Conservation (phyloP, 116 monocot species). For the Dioscorea cayenensis region DNA sequence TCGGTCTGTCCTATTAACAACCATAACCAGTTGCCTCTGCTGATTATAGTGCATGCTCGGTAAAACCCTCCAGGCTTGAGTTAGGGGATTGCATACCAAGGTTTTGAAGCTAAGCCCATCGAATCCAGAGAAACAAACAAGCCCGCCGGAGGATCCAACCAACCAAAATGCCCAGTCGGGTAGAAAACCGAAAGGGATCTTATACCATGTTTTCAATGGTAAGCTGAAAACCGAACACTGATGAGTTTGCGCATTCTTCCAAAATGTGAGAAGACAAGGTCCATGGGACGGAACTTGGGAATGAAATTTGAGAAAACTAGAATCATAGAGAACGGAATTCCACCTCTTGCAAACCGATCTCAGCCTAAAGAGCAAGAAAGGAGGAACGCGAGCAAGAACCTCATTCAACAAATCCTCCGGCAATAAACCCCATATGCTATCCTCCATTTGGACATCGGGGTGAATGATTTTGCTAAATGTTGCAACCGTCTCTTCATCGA, state of each 20-base stretch:
- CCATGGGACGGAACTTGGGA: conserved; percentile 60
- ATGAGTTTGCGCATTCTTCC: conserved; percentile 48
- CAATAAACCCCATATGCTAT: conserved; percentile 44
- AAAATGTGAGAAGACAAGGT: conserved; percentile 74
- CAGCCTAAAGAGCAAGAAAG: conserved; percentile 63
- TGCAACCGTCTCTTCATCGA: conserved; percentile 67
- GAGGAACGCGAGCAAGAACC: conserved; percentile 68
- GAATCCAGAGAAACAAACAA: conserved; percentile 74
- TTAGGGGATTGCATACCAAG: conserved; percentile 72
- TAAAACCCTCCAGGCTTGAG: conserved; percentile 46
- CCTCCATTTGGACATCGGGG: conserved; percentile 64
- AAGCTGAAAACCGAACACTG: conserved; percentile 74
- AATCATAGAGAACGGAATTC: conserved; percentile 64
- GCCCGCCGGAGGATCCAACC: conserved; percentile 72
- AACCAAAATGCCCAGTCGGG: conserved; percentile 76
- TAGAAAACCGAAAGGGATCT: conserved; percentile 60
- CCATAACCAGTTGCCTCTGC: conserved; percentile 72
- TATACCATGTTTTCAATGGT: conserved; percentile 64
- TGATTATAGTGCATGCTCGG: conserved; percentile 84
- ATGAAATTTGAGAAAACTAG: conserved; percentile 54
- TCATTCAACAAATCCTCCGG: conserved; percentile 68
- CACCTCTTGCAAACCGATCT: conserved; percentile 59
- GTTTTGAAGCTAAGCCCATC: conserved; percentile 60
- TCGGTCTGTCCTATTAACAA: conserved; percentile 36
- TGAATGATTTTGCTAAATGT: conserved; percentile 42